These are phyloP conservation scores for Aspergillus jensenii DNA, from an alignment of 2,329 filamentous ascomycete species.

Conservation along the genomic window DNA sequence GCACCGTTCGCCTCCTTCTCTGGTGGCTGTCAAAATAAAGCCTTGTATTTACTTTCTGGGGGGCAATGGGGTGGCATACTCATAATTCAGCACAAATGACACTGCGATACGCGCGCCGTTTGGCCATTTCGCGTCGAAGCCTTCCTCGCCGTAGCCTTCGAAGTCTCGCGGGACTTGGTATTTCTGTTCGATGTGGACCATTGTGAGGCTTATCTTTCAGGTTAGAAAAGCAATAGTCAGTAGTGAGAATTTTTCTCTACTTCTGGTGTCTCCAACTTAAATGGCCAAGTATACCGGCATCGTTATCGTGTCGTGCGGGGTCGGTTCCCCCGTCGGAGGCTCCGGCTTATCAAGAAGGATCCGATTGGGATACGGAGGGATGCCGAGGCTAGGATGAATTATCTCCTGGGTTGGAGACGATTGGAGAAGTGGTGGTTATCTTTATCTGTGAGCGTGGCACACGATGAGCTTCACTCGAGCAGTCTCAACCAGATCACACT, in stretches of 20 bases:
- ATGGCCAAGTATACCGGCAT: background rate
- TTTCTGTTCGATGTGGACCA: conserved; percentile 8
- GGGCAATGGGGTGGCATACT: background rate
- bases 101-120: conserved; percentile 10
- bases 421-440: too few species aligned
- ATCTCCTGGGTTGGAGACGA: too few species aligned
- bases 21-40: background rate
- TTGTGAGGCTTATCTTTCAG: background rate
- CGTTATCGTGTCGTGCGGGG: background rate
- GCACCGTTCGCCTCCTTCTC: conserved; percentile 25
- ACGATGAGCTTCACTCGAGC: too few species aligned
- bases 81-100: conserved; percentile 9
- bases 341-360: too few species aligned
- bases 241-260: too few species aligned
- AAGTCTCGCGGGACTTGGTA: conserved; percentile 10
- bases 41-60: too few species aligned
- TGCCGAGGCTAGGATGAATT: too few species aligned
- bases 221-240: too few species aligned
- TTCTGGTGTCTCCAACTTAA: background rate
- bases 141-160: conserved; percentile 10
- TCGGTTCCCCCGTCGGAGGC: background rate
- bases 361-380: too few species aligned
- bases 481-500: too few species aligned
- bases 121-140: conserved; percentile 10
- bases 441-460: too few species aligned